phyloP scores from a whole-genome alignment of 2,329 filamentous ascomycete genomes.

The Aspergillus oerlinghausenensis region DNA sequence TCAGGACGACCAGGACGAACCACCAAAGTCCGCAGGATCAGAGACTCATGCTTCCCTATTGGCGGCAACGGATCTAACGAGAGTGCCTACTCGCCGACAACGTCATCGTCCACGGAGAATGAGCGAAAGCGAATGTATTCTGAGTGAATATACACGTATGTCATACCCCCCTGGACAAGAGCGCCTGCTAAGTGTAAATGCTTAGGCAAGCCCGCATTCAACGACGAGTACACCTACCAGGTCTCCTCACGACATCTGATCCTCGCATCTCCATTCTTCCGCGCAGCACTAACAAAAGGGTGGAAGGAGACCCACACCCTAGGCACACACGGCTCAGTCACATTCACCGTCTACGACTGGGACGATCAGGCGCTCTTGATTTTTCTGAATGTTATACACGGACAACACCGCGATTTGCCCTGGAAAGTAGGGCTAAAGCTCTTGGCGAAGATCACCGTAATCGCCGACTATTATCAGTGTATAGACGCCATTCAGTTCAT shows the following conservation, averaged over 20 bases:
- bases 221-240: background rate
- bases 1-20: background rate
- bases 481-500: background rate
- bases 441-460: constrained; percentile 2
- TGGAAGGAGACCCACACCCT: constrained; percentile 11
- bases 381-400: constrained; percentile 9
- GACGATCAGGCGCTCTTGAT: constrained; percentile 5
- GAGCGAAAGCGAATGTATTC: too few relatives aligned
- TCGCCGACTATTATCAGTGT: constrained; percentile 6
- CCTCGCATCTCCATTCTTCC: constrained; percentile 14
- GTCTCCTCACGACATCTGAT: constrained; percentile 17
- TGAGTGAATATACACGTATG: too few relatives aligned
- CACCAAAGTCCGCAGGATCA: too few relatives aligned
- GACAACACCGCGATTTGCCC: constrained; percentile 4
- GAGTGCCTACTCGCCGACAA: too few relatives aligned
- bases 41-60: too few relatives aligned
- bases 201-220: background rate
- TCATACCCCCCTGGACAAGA: too few relatives aligned
- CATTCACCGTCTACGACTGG: constrained; percentile 10
- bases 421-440: constrained; percentile 5
- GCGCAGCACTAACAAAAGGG: constrained; percentile 1
- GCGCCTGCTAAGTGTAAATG: too few relatives aligned
- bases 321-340: constrained; percentile 2
- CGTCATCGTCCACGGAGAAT: too few relatives aligned
- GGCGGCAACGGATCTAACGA: too few relatives aligned